These are phyloP conservation scores for Cladosporium sphaerospermum DNA, from an alignment of 2,329 filamentous ascomycete species.

Conservation along the genomic window DNA sequence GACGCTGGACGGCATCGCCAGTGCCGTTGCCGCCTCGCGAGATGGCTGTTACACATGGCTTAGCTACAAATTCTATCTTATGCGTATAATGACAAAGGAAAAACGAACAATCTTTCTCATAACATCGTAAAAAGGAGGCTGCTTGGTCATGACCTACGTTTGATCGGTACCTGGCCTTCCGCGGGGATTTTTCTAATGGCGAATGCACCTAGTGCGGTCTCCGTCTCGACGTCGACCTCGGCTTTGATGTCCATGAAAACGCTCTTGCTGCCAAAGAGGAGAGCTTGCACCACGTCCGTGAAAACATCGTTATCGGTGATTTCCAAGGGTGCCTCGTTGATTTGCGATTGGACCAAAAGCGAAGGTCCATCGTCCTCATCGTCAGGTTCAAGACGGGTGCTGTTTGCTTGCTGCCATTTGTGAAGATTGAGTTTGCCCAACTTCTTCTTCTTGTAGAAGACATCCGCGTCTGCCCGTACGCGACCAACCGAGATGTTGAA, in stretches of 20 bases:
- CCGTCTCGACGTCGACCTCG: constrained; percentile 72
- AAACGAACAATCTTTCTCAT: constrained; percentile 10
- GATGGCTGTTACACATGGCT: constrained; percentile 15
- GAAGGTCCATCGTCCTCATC: constrained; percentile 50
- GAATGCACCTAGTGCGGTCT: constrained; percentile 75
- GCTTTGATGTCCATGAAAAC: constrained; percentile 72
- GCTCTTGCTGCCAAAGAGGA: constrained; percentile 66
- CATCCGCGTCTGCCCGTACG: constrained; percentile 70
- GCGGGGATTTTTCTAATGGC: constrained; percentile 76
- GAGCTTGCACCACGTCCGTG: constrained; percentile 68
- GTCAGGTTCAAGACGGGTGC: constrained; percentile 58
- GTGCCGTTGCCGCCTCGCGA: constrained; percentile 6
- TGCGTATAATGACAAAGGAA: constrained; percentile 4
- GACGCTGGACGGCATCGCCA: constrained; percentile 2
- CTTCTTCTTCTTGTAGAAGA: constrained; percentile 70
- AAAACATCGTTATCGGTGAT: constrained; percentile 78
- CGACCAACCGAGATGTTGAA: constrained; percentile 72
- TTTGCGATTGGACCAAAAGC: constrained; percentile 67
- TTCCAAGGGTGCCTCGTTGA: constrained; percentile 72
- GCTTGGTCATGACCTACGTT: constrained; percentile 65
- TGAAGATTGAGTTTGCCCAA: constrained; percentile 73
- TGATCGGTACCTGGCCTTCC: constrained; percentile 79
- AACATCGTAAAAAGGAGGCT: constrained; percentile 8
- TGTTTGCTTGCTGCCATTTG: constrained; percentile 80
- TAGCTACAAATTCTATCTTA: constrained; percentile 24